Evolutionary conservation across 768 basidiomycete genomes (phyloP).

Genomic region (Cystofilobasidium ferigula): DNA sequence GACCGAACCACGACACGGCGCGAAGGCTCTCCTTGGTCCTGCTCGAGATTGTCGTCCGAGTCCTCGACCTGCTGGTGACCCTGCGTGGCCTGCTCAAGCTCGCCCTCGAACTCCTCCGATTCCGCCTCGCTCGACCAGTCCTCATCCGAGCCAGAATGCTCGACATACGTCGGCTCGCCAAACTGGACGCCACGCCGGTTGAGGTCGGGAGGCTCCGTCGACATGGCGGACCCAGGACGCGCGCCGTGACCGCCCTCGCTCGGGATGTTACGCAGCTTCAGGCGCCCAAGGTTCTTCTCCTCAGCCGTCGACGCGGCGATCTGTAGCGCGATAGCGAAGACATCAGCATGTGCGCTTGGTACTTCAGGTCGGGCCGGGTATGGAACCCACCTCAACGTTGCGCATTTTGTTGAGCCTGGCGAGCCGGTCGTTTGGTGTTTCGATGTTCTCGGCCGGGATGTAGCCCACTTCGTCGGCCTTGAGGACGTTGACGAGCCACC

Average conservation of each 20-base stretch:
- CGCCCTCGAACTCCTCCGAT: slow-evolving; percentile 34
- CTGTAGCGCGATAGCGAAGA: slow-evolving; percentile 38
- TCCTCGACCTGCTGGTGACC: slow-evolving; percentile 4
- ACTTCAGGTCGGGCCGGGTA: background rate
- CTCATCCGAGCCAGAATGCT: slow-evolving; percentile 39
- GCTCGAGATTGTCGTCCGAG: slow-evolving; percentile 16
- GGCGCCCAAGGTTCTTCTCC: slow-evolving; percentile 22
- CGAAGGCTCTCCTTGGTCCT: slow-evolving; percentile 3
- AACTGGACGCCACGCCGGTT: slow-evolving; percentile 54
- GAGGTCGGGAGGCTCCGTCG: slow-evolving; percentile 27
- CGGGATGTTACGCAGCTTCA: slow-evolving; percentile 17
- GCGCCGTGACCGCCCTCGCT: background rate
- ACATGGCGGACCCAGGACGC: slow-evolving; percentile 28
- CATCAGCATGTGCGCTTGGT: background rate
- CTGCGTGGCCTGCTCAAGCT: slow-evolving; percentile 1
- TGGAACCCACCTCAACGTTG: slow-evolving; percentile 74
- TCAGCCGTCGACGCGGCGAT: slow-evolving; percentile 54
- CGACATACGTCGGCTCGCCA: slow-evolving; percentile 47
- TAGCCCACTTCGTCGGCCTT: slow-evolving; percentile 99
- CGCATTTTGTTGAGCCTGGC: slow-evolving; percentile 93
- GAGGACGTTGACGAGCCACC: slow-evolving; percentile 98
- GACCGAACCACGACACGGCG: slow-evolving; percentile 7
- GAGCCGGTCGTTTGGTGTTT: slow-evolving; percentile 91
- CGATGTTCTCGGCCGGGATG: slow-evolving; percentile 98
- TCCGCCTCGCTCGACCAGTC: slow-evolving; percentile 62